These are phyloP conservation scores for Pycnococcus provasolii DNA, from an alignment of 139 green algal species.

Conservation along the genomic window DNA sequence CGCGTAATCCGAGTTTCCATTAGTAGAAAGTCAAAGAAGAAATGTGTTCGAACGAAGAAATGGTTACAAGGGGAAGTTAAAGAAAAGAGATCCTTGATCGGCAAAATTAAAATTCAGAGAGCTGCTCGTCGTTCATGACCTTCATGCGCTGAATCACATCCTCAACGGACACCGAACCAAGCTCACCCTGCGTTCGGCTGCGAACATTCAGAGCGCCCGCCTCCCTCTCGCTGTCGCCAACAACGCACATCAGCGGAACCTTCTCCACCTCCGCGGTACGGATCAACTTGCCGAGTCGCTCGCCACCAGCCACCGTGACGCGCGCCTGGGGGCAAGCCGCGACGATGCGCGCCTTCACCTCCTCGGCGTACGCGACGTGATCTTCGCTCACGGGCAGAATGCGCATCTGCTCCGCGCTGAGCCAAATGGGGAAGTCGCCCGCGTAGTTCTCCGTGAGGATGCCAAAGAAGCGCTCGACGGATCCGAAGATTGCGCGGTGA, in stretches of 20 bases:
- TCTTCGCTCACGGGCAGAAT: conserved; percentile 70
- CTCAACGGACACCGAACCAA: conserved; percentile 26
- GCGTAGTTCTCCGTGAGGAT: conserved; percentile 96
- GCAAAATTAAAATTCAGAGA: too few relatives aligned
- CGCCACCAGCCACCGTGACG: conserved; percentile 26
- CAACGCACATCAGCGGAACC: conserved; percentile 36
- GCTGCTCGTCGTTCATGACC: neutral
- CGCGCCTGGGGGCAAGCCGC: conserved; percentile 5
- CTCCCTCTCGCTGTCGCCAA: conserved; percentile 27
- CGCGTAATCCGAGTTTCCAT: too few relatives aligned
- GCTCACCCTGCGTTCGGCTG: conserved; percentile 25
- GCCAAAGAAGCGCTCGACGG: conserved; percentile 89
- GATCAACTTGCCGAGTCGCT: conserved; percentile 42
- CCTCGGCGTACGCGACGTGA: conserved; percentile 44
- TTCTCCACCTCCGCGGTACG: conserved; percentile 41
- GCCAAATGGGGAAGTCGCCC: conserved; percentile 81
- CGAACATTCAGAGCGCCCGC: conserved; percentile 14
- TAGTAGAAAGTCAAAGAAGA: too few relatives aligned
- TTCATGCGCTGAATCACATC: conserved; percentile 21
- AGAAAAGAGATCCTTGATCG: too few relatives aligned
- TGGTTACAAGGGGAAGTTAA: too few relatives aligned
- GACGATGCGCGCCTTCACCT: conserved; percentile 39
- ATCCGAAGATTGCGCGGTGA: conserved; percentile 88
- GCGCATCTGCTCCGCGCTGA: conserved; percentile 74
- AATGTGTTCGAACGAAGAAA: too few relatives aligned